Percentiles rank a stretch among this genome's conserved stretches.
Conservation (phyloP, 495 filamentous ascomycete genomes). For the Penicillium antarcticum region DNA sequence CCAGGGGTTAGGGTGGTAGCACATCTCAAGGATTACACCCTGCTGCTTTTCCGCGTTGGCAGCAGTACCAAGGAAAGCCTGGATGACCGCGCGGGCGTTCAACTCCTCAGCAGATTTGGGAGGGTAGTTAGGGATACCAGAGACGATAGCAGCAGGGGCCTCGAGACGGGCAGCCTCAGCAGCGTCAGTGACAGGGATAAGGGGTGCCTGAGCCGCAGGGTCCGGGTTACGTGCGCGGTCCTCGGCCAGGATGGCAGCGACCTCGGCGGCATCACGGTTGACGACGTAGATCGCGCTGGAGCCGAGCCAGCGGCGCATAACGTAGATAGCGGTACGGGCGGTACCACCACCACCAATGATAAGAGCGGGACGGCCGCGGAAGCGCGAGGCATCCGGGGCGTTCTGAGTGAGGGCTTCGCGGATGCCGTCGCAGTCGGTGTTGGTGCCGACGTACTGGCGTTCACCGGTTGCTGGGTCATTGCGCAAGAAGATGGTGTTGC, state of each 20-base stretch:
- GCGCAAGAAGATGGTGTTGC: conserved; percentile 69
- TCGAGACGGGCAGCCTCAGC: conserved; percentile 54
- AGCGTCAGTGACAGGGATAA: conserved; percentile 54
- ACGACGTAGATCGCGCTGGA: conserved; percentile 67
- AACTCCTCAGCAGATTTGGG: conserved; percentile 60
- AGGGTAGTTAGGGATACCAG: conserved; percentile 66
- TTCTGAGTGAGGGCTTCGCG: conserved; percentile 66
- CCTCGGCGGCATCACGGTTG: conserved; percentile 60
- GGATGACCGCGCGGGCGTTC: conserved; percentile 49
- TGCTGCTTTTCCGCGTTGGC: conserved; percentile 34
- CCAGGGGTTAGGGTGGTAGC: conserved; percentile 68
- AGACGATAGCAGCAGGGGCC: conserved; percentile 58
- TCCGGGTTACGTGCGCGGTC: conserved; percentile 32
- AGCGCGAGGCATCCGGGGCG: conserved; percentile 35
- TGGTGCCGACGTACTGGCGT: conserved; percentile 59
- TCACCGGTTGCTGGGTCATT: conserved; percentile 34
- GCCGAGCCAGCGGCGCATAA: conserved; percentile 61
- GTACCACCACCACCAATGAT: conserved; percentile 69
- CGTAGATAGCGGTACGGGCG: conserved; percentile 66
- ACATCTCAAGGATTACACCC: conserved; percentile 75
- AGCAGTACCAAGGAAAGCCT: conserved; percentile 46
- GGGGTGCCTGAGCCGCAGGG: conserved; percentile 36
- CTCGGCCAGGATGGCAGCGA: conserved; percentile 59
- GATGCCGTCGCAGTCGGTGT: conserved; percentile 74
- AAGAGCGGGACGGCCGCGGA: conserved; percentile 54